A percentile compares a stretch with the other conserved stretches of the same genome.
Evolutionary conservation across 345 rosid species (phyloP).

Genomic region (Zanthoxylum bungeanum): DNA sequence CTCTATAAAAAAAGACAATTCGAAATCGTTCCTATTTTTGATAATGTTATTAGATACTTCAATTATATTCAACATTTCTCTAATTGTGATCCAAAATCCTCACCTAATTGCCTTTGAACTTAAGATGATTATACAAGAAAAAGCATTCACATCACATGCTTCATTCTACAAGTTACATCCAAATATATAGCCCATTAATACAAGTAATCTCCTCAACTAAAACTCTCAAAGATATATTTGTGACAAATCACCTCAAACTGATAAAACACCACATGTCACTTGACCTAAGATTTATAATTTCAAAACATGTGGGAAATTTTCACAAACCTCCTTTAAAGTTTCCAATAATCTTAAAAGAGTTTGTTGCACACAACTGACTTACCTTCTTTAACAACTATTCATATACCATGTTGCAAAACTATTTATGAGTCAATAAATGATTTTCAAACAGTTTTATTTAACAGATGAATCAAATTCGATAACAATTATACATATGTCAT

Average conservation of each 20-base stretch:
- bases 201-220: constrained; percentile 5
- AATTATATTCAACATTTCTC: neutral
- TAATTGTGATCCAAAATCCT: neutral
- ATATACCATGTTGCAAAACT: no score
- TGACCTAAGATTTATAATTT: no score
- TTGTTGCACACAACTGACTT: no score
- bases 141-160: constrained; percentile 1
- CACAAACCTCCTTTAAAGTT: no score
- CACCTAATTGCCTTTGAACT: constrained; percentile 14
- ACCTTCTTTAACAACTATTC: no score
- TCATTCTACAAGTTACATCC: neutral
- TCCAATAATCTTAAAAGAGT: no score
- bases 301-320: no score
- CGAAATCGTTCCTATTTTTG: neutral
- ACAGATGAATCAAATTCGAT: no score
- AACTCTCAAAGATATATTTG: neutral
- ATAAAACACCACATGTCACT: neutral
- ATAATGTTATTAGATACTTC: neutral
- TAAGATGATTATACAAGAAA: constrained; percentile 5
- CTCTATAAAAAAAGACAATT: no score
- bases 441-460: no score
- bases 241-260: neutral
- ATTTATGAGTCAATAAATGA: no score
- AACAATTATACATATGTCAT: no score
- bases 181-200: neutral